These are phyloP conservation scores for Penicillium ucsense DNA, from an alignment of 495 filamentous ascomycete species.

Conservation along the genomic window DNA sequence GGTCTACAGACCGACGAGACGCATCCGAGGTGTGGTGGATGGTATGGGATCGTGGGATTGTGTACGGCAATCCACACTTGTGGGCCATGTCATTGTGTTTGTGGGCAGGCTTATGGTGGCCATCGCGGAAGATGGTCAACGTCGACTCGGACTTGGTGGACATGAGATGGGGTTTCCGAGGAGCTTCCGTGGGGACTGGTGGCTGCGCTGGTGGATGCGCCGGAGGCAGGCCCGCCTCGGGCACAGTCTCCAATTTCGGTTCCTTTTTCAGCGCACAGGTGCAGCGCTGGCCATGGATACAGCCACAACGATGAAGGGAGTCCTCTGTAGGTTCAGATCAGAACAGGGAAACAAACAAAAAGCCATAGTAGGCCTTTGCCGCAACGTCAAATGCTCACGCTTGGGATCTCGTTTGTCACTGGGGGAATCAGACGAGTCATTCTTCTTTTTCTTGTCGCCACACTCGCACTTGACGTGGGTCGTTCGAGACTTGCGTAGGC, in stretches of 20 bases:
- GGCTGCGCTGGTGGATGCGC: constrained; percentile 20
- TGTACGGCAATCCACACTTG: constrained; percentile 73
- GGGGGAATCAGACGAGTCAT: constrained; percentile 58
- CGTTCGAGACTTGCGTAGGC: constrained; percentile 92
- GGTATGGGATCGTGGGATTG: constrained; percentile 62
- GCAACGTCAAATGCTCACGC: constrained; percentile 40
- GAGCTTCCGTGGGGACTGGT: constrained; percentile 38
- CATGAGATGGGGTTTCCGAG: constrained; percentile 61
- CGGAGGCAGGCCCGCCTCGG: constrained; percentile 16
- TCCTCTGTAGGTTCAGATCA: constrained; percentile 39
- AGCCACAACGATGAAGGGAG: constrained; percentile 68
- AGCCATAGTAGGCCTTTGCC: constrained; percentile 19
- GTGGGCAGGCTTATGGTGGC: constrained; percentile 87
- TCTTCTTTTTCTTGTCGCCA: constrained; percentile 68
- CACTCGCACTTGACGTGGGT: constrained; percentile 97
- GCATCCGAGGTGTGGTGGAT: constrained; percentile 50
- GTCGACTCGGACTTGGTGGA: constrained; percentile 76
- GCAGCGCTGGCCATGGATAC: constrained; percentile 84
- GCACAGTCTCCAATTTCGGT: constrained; percentile 51
- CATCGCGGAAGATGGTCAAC: constrained; percentile 80
- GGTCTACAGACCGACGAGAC: constrained; percentile 61
- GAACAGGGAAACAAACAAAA: constrained; percentile 16
- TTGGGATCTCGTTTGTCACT: constrained; percentile 46
- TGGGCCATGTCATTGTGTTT: constrained; percentile 82
- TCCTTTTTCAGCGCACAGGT: constrained; percentile 91